phyloP scores from a whole-genome alignment of 768 basidiomycete genomes.

The Rhodotorula toruloides region DNA sequence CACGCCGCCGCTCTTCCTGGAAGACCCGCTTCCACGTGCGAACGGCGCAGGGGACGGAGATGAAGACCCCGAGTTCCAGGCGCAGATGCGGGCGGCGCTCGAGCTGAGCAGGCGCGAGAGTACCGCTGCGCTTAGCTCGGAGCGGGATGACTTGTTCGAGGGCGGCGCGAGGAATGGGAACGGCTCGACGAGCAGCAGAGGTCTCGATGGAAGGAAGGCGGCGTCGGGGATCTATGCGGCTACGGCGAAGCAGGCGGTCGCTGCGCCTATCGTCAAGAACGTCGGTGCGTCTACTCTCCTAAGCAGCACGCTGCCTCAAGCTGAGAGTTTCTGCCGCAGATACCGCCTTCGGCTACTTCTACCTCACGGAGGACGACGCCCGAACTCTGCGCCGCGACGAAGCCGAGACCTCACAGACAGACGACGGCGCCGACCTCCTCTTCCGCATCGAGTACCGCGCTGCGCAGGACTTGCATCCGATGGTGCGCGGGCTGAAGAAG shows the following conservation, averaged over 20 bases:
- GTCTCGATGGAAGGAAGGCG: slow-evolving; percentile 17
- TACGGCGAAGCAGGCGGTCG: background rate
- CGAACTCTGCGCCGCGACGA: slow-evolving; percentile 2
- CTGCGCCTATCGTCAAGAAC: slow-evolving; percentile 3
- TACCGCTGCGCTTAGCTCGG: background rate
- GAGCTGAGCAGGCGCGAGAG: background rate
- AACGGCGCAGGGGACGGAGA: background rate
- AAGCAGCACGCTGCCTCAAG: too few relatives aligned
- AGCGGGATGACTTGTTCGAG: too few relatives aligned
- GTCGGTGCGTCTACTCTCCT: slow-evolving; percentile 9
- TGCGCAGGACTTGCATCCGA: slow-evolving; percentile 32
- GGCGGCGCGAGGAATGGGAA: background rate
- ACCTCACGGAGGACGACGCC: slow-evolving; percentile 24
- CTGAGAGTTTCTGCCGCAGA: slow-evolving; percentile 3
- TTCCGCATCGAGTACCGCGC: slow-evolving; percentile 36
- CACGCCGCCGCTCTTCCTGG: background rate
- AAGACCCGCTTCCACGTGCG: background rate
- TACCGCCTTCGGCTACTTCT: slow-evolving; percentile 25
- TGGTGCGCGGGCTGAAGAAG: slow-evolving; percentile 9
- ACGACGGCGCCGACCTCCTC: background rate
- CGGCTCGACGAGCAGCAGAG: background rate
- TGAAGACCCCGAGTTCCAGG: background rate
- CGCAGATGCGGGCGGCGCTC: background rate
- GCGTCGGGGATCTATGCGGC: slow-evolving; percentile 5
- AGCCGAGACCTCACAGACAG: slow-evolving; percentile 29